Conservation (phyloP, 2,329 filamentous ascomycete species). For the Alternaria brassicae region DNA sequence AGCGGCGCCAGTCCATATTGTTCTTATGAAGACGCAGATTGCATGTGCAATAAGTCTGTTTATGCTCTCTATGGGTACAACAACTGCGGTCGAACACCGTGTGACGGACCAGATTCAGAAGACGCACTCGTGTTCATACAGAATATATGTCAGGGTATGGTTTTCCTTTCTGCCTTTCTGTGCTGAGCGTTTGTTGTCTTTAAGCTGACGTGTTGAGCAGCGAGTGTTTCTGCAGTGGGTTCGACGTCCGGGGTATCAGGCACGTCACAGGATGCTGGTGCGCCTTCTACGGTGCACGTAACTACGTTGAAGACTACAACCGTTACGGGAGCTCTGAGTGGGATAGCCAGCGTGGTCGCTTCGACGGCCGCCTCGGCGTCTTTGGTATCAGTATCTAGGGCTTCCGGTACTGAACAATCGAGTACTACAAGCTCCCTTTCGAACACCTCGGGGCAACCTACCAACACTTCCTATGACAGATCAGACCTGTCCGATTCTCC, state of each 20-base stretch:
- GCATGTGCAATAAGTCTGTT: too few species aligned
- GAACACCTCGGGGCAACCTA: background rate
- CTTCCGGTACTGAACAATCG: background rate
- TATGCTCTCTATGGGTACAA: too few species aligned
- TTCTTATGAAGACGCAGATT: background rate
- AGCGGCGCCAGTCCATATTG: too few species aligned
- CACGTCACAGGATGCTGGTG: too few species aligned
- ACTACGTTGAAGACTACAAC: background rate
- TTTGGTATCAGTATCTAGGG: background rate
- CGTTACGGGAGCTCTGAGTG: fast-evolving
- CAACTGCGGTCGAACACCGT: too few species aligned
- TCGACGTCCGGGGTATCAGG: background rate
- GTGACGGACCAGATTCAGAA: too few species aligned
- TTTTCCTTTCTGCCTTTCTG: background rate
- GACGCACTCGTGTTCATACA: fast-evolving
- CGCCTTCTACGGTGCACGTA: background rate
- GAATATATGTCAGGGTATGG: background rate
- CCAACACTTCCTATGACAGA: background rate
- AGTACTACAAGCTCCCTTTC: background rate
- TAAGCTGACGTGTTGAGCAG: background rate
- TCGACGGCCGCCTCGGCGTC: background rate
- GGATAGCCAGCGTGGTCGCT: background rate
- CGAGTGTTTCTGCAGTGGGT: background rate
- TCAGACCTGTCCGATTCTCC: background rate
- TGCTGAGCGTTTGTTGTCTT: background rate